These are phyloP conservation scores for Talaromyces sp. DNA, from an alignment of 2,329 filamentous ascomycete species.

Conservation along the genomic window DNA sequence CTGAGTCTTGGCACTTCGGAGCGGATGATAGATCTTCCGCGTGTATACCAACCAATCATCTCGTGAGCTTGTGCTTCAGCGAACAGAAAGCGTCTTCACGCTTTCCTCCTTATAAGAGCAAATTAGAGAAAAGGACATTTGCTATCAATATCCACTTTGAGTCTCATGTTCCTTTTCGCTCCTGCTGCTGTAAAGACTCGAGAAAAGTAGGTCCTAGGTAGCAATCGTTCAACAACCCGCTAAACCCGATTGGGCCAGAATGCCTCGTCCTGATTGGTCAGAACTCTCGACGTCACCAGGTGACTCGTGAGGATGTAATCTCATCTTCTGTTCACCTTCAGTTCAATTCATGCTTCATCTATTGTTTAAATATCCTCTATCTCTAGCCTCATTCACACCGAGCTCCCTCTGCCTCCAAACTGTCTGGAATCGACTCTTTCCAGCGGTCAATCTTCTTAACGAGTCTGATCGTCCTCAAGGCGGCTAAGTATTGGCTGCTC, in stretches of 20 bases:
- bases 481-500: constrained; percentile 4
- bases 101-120: not conserved
- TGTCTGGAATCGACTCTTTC: not conserved
- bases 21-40: not conserved
- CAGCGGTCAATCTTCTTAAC: not conserved
- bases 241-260: not conserved
- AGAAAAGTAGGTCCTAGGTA: not conserved
- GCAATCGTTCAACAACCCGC: not conserved
- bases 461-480: not conserved
- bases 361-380: not conserved
- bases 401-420: not conserved
- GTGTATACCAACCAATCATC: not conserved
- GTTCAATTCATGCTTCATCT: too few relatives aligned
- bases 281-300: not conserved
- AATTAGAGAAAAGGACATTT: not conserved
- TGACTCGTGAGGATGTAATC: not conserved
- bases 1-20: not conserved
- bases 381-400: not conserved
- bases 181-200: too few relatives aligned
- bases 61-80: not conserved
- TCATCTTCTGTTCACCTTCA: not conserved
- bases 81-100: not conserved
- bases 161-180: too few relatives aligned
- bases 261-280: not conserved
- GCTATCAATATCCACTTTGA: not conserved